A percentile compares a stretch with the other conserved stretches of the same genome.
Conservation (phyloP, 176 grass and related monocot species). For the Oryza glaberrima region DNA sequence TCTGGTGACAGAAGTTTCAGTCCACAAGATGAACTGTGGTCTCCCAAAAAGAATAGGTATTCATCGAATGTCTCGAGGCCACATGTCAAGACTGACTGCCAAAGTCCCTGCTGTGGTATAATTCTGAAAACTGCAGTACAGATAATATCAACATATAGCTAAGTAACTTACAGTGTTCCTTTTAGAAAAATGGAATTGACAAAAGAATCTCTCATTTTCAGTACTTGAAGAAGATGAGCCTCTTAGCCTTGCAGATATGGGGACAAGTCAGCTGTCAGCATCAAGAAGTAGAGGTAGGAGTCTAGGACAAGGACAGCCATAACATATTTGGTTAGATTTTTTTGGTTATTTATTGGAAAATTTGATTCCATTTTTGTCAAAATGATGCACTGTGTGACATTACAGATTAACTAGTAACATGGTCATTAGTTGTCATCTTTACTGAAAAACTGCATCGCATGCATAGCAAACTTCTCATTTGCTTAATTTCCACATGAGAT, state of each 20-base stretch:
- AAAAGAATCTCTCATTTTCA: conserved; percentile 48
- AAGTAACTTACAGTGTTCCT: conserved; percentile 4
- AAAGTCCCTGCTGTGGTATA: conserved; percentile 36
- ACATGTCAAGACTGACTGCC: conserved; percentile 4
- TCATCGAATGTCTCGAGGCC: conserved; percentile 34
- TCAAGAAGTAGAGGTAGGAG: conserved; percentile 45
- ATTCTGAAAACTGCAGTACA: conserved; percentile 36
- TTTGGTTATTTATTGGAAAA: conserved; percentile 3
- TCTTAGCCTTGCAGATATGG: conserved; percentile 36
- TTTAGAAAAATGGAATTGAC: conserved; percentile 43
- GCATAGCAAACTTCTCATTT: conserved; percentile 22
- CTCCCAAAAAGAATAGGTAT: conserved; percentile 42
- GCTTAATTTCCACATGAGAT: conserved; percentile 23
- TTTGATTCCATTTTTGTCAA: conserved; percentile 7
- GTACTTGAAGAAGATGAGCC: conserved; percentile 30
- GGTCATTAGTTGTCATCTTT: neutral
- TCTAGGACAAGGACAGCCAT: conserved; percentile 12
- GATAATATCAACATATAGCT: conserved; percentile 11
- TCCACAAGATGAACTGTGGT: conserved; percentile 39
- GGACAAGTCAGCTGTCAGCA: conserved; percentile 38
- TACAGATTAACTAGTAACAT: neutral
- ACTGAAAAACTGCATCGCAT: conserved; percentile 15
- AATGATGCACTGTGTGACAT: neutral
- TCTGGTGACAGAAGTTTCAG: conserved; percentile 25
- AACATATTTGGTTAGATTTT: conserved; percentile 7